Evolutionary conservation across 2,329 filamentous ascomycete genomes (phyloP), one percentile per base, ranked within the genome.

Genomic region (Drechmeria coniospora): DNA sequence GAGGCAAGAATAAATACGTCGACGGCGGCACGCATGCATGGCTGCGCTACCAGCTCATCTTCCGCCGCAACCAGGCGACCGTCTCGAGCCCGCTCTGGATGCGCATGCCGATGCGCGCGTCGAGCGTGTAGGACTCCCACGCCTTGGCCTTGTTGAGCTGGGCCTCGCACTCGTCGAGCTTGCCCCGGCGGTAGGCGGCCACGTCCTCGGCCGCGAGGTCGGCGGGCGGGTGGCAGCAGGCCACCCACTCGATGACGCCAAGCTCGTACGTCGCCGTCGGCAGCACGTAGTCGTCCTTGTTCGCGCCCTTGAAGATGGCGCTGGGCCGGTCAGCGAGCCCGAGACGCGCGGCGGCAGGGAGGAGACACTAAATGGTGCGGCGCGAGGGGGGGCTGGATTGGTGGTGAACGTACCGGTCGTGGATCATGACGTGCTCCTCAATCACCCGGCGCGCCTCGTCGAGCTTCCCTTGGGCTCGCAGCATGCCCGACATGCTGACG

Each of bases 211-310:
- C 23, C 4, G 40, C 35, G 5, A 46, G 49, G 1, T 35, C 45
- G 1, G 38, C 36, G 1, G 51, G 49, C 3, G 57, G 50, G 17
- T 53, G 46, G 39, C 57, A 63, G 28, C 60, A 63, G 42, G 87
- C 78, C 32, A 68, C 63, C 86, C 87, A 98, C 1, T 76, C 59
- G 30, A 81, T 71, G 6, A 79, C 82, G 0, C 74, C 84, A 59
- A 90, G 71, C 53, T 98, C 90, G 51, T 94, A 94, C 38, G 82
- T 65, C 2, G 79, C 83, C 1, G 75, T 71, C 0, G 87, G 81
- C 6, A 68, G 59, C 8, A 72, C 61, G 58, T 79, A 86, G 41
- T 79, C 74, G 32, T 86, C 79, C 32, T 64, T 72, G 2, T 66
- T 59, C 1, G 57, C 42, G 2, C 74, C 75, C 36, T 68, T 74